These are phyloP conservation scores for Glycine soja DNA, from an alignment of 306 rosid species.

Conservation along the genomic window DNA sequence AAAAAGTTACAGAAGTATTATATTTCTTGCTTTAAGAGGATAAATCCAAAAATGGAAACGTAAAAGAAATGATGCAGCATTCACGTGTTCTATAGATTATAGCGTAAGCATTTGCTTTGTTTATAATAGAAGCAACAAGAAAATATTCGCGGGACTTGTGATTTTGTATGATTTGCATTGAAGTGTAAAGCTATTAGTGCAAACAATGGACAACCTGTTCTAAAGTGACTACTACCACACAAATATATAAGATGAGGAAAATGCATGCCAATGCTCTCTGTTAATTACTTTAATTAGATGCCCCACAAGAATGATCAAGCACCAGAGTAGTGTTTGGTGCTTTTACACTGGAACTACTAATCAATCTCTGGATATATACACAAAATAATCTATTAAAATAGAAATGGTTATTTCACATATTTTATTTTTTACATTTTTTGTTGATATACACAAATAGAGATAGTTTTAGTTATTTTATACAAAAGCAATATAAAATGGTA, in stretches of 20 bases:
- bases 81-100: not conserved
- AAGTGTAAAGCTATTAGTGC: not conserved
- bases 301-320: too few relatives aligned
- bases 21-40: not conserved
- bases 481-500: too few relatives aligned
- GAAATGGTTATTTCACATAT: too few relatives aligned
- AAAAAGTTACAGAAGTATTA: not conserved
- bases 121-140: conserved; percentile 56
- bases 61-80: conserved; percentile 34
- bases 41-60: conserved; percentile 24
- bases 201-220: conserved; percentile 2
- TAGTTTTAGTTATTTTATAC: too few relatives aligned
- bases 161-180: conserved; percentile 43
- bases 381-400: too few relatives aligned
- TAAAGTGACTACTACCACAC: not conserved
- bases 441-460: too few relatives aligned
- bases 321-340: too few relatives aligned
- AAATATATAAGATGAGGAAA: not conserved
- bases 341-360: too few relatives aligned
- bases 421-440: too few relatives aligned
- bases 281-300: too few relatives aligned
- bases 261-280: too few relatives aligned
- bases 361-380: too few relatives aligned
- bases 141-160: conserved; percentile 19
- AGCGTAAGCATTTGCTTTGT: conserved; percentile 48